phyloP scores from a whole-genome alignment of 2,329 filamentous ascomycete genomes.

The Raffaelea arxii region DNA sequence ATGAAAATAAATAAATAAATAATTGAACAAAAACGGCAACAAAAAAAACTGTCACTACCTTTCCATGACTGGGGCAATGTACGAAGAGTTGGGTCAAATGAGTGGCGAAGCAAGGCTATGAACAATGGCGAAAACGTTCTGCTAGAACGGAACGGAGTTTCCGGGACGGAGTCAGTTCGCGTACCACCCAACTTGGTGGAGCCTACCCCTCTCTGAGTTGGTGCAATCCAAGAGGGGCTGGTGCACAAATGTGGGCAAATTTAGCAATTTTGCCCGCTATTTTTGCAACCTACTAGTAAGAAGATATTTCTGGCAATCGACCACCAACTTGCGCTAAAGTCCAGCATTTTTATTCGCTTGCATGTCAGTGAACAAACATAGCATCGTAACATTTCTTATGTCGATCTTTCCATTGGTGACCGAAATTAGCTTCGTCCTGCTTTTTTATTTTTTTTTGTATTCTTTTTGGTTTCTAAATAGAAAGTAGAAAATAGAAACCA shows the following conservation, averaged over 20 bases:
- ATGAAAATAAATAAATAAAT: neutral
- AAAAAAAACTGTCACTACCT: neutral
- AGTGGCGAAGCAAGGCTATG: neutral
- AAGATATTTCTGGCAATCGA: neutral
- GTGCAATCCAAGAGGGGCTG: neutral
- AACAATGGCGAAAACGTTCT: neutral
- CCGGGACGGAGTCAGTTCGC: neutral
- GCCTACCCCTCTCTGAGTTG: neutral
- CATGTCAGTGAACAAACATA: neutral
- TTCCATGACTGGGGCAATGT: neutral
- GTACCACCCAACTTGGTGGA: neutral
- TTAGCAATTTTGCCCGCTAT: neutral
- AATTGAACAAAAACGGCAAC: neutral
- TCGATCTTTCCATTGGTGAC: neutral
- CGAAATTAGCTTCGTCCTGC: neutral
- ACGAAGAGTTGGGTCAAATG: neutral
- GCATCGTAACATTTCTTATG: neutral
- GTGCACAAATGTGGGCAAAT: constrained; percentile 1
- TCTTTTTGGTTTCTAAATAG: too few relatives aligned
- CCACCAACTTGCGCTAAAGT: neutral
- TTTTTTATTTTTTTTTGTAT: neutral
- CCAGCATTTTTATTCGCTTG: neutral
- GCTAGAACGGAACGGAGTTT: neutral
- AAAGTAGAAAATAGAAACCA: too few relatives aligned
- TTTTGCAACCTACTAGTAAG: neutral